A percentile compares a stretch with the other conserved stretches of the same genome.
phyloP scores from a whole-genome alignment of 352 stramenopile genomes.

The Pythium aristosporum region DNA sequence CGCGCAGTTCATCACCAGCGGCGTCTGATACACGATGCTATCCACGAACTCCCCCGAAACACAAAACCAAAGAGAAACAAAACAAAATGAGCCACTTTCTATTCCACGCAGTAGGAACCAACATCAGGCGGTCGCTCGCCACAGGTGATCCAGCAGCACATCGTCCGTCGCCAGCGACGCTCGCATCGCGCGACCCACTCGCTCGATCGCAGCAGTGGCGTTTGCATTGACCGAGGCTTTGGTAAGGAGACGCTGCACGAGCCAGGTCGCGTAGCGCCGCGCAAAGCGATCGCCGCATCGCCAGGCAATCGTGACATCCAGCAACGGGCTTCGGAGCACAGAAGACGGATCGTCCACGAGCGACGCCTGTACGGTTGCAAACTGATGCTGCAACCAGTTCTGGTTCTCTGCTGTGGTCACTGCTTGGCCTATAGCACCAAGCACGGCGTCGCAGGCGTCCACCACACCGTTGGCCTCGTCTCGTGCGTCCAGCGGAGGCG shows the following conservation, averaged over 20 bases:
- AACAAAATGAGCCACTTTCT: not conserved
- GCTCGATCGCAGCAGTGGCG: constrained; percentile 23
- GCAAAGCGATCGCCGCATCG: constrained; percentile 38
- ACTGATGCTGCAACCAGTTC: not conserved
- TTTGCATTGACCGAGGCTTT: not conserved
- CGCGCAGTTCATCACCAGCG: constrained; percentile 46
- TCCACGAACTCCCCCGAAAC: not conserved
- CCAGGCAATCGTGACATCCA: constrained; percentile 50
- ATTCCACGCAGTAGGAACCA: not conserved
- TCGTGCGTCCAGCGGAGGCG: not conserved
- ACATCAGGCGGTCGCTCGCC: constrained; percentile 9
- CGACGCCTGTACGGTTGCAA: not conserved
- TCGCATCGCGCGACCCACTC: constrained; percentile 17
- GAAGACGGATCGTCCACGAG: not conserved
- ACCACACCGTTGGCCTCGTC: not conserved
- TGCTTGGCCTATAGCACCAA: not conserved
- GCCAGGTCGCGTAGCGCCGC: constrained; percentile 51
- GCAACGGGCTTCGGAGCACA: constrained; percentile 2
- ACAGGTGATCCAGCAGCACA: constrained; percentile 35
- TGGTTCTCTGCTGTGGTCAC: not conserved
- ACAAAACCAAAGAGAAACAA: not conserved
- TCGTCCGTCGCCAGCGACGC: constrained; percentile 11
- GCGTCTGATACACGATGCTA: constrained; percentile 9
- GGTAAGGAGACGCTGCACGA: constrained; percentile 9
- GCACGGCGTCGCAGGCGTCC: not conserved